Base-by-base conservation (phyloP, 176 grass and related monocot genomes). In the Luzula sylvatica region DNA sequence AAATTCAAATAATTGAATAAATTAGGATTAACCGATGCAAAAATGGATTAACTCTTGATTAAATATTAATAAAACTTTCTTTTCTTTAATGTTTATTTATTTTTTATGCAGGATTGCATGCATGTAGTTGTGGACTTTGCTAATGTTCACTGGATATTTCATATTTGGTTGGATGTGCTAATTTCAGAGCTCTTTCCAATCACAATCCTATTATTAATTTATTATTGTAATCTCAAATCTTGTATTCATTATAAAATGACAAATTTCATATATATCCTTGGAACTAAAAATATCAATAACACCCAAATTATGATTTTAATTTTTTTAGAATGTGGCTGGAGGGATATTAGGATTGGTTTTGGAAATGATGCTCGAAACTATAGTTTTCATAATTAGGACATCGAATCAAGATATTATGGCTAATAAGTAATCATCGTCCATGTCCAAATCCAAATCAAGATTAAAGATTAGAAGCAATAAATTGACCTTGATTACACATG, bases 101-200 rank as follows among this genome's bases (percentile, higher is more conserved):
- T 66, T 14, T 26, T 62, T 69, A 52, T 52, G 13, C 79, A 83
- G 78, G 87, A 47, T 15, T 94, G 29, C 78, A 83, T 72, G 79
- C 80, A 26, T n/a, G n/a, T n/a, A n/a, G n/a, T n/a, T n/a, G n/a
- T n/a, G n/a, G n/a, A 82, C 77, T 38, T 13, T 77, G 20, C 66
- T 94, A 65, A 98, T 90, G 85, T 90, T 98, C 45, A 98, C 85
- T 0, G 92, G 78, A 44, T 98, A 94, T n/a, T n/a, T n/a, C n/a
- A n/a, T n/a, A n/a, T 66, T 80, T 94, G 82, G 88, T 94, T 3
- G 88, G 88, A 16, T 80, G 62, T 73, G 68, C 68, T 50, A 56
- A 67, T 50, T 94, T 87, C 53, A 89, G 69, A 77, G 90, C 81
- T 64, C 58, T 94, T 24, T 83, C 87, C 63, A 74, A 73, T 71